Evolutionary conservation across 257 asterid genomes (phyloP), one percentile per base, ranked within the genome.

Genomic region (Solanum etuberosum): DNA sequence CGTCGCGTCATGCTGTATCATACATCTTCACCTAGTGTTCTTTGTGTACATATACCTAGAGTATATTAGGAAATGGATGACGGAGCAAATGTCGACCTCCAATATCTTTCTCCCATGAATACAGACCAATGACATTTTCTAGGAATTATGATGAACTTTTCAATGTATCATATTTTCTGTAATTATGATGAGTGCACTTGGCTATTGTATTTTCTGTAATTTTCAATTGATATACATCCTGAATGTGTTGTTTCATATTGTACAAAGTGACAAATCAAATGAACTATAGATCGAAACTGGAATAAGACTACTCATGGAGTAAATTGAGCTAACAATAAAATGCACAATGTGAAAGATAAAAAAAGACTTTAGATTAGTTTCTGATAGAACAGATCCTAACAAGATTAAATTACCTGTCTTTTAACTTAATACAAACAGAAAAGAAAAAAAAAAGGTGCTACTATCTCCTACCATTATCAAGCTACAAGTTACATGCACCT

Each of bases 1-100:
- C 85, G 35, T 54, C 78, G 31, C 86, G 37, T 32, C 35, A 54
- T 89, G 87, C 73, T 90, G 91, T 87, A 86, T 87, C 42, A 88
- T 87, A 86, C 63, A 43, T 9, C 48, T 70, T 70, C 80, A 76
- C 59, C 35, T 76, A 40, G 59, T 38, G 59, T 76, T 38, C 83
- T 73, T 37, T 37, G 68, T 73, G 68, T 81, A 81, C 31, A 80
- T 81, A 80, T 46, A 81, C 67, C 85, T 29, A 9, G 67, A 48
- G 67, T 80, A 29, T 80, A 46, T 80, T 46, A 80, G 85, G 20
- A 81, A 81, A 37, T 81, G 85, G 43, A 48, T 81, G 68, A 27
- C 68, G 54, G 68, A 81, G 68, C 85, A 43, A 81, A 81, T 46
- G 65, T 81, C 85, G 16, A 78, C 35, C 38, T 78, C 5, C 84